A percentile compares a stretch with the other conserved stretches of the same genome.
phyloP scores from a whole-genome alignment of 2,329 filamentous ascomycete genomes.

The Coniochaeta ligniaria region DNA sequence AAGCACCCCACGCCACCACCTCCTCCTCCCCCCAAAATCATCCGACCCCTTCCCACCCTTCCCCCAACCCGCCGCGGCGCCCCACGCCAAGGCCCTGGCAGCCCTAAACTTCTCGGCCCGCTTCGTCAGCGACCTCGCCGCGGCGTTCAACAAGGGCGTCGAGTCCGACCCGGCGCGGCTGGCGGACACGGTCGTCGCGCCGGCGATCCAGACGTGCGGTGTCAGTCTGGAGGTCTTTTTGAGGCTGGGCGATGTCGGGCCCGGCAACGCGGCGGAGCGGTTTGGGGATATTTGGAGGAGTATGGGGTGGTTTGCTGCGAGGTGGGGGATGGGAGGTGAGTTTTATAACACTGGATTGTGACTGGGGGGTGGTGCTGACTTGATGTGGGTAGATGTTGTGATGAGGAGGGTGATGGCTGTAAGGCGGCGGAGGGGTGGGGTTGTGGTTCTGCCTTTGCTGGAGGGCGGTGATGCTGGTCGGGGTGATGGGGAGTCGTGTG shows the following conservation, averaged over 20 bases:
- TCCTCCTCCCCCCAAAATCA: no score
- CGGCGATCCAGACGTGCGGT: neutral
- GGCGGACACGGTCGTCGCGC: neutral
- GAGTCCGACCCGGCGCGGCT: neutral
- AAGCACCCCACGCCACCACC: no score
- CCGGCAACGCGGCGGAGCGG: neutral
- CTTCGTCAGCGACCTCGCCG: neutral
- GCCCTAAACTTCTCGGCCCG: neutral
- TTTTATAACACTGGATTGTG: neutral
- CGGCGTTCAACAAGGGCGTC: neutral
- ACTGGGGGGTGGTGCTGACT: neutral
- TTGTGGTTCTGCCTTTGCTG: neutral
- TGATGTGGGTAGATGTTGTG: neutral
- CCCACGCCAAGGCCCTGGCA: neutral
- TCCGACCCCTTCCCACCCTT: no score
- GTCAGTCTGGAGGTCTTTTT: neutral
- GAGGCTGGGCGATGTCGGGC: neutral
- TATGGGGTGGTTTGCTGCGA: neutral
- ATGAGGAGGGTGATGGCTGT: neutral
- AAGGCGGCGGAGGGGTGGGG: neutral
- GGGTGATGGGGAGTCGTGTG: neutral
- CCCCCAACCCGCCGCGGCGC: no score
- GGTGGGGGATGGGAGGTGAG: neutral
- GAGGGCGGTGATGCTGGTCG: neutral
- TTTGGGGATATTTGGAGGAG: neutral